Conservation (phyloP, 140 eudicot genomes). For the Bidens hawaiensis region DNA sequence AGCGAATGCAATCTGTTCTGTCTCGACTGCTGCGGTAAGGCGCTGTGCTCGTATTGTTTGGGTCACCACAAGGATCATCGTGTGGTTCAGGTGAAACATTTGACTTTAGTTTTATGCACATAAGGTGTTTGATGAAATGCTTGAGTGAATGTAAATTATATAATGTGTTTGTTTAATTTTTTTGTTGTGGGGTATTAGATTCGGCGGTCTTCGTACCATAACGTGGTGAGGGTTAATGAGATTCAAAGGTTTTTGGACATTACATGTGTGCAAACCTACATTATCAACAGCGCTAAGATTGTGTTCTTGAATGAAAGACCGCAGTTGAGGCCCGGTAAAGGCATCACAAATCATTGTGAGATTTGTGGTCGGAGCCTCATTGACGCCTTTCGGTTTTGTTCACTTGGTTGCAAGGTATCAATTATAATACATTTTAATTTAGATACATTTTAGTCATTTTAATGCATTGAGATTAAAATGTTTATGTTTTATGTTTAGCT, state of each 20-base stretch:
- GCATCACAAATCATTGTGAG: conserved; percentile 63
- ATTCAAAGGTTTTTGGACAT: conserved; percentile 64
- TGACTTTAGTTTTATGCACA: not conserved
- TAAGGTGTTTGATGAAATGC: conserved; percentile 24
- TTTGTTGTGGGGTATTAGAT: conserved; percentile 26
- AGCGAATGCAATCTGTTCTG: conserved; percentile 80
- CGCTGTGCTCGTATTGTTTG: conserved; percentile 66
- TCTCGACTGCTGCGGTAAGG: conserved; percentile 55
- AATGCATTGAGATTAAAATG: not conserved
- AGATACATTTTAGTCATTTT: not conserved
- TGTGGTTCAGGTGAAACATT: conserved; percentile 49
- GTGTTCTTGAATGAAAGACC: conserved; percentile 71
- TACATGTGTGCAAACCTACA: conserved; percentile 62
- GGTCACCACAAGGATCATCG: conserved; percentile 66
- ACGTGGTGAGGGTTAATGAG: conserved; percentile 76
- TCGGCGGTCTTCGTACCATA: conserved; percentile 70
- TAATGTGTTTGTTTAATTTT: not conserved
- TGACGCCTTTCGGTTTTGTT: conserved; percentile 66
- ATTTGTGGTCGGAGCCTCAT: conserved; percentile 67
- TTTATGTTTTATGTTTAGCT: conserved; percentile 36
- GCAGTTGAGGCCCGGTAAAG: conserved; percentile 69
- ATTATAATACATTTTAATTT: not conserved
- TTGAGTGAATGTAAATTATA: not conserved
- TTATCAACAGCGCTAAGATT: conserved; percentile 68
- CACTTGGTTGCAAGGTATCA: conserved; percentile 84